These are phyloP conservation scores for Pseudoturritis turrita DNA, from an alignment of 345 rosid genomes.

Conservation along the genomic window DNA sequence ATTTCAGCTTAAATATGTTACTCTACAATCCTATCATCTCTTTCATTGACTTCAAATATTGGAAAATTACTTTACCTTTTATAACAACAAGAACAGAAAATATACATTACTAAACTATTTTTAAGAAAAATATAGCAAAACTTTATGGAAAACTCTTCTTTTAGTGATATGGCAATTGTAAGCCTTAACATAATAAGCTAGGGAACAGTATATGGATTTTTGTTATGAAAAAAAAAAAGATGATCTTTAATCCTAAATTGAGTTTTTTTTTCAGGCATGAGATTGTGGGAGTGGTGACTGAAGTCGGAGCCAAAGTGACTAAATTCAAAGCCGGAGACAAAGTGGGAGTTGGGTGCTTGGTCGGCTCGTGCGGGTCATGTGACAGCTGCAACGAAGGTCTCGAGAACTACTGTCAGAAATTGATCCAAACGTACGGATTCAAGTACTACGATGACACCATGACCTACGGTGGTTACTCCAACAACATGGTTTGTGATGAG, in stretches of 20 bases:
- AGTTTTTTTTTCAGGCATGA: slow-evolving; percentile 41
- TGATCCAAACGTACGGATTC: slow-evolving; percentile 27
- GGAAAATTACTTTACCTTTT: not conserved
- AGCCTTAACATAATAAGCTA: not conserved
- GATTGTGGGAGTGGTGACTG: slow-evolving; percentile 51
- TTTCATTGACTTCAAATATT: not conserved
- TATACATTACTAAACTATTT: not conserved
- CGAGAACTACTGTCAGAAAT: slow-evolving; percentile 55
- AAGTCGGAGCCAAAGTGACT: slow-evolving; percentile 45
- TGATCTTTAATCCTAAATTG: not conserved
- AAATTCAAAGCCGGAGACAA: slow-evolving; percentile 51
- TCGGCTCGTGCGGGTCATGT: slow-evolving; percentile 51
- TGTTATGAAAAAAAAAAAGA: not conserved
- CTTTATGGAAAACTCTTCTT: not conserved
- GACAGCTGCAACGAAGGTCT: slow-evolving; percentile 37
- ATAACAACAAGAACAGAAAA: not conserved
- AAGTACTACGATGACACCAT: slow-evolving; percentile 42
- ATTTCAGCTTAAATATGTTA: not conserved
- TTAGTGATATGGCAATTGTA: not conserved
- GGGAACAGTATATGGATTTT: not conserved
- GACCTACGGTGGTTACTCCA: slow-evolving; percentile 52
- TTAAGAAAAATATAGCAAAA: too few relatives aligned
- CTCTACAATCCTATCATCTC: too few relatives aligned
- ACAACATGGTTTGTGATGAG: slow-evolving; percentile 44
- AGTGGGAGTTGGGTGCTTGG: slow-evolving; percentile 58